Conservation (phyloP, 202 grass and related monocot species). For the Saccharum hybrid region DNA sequence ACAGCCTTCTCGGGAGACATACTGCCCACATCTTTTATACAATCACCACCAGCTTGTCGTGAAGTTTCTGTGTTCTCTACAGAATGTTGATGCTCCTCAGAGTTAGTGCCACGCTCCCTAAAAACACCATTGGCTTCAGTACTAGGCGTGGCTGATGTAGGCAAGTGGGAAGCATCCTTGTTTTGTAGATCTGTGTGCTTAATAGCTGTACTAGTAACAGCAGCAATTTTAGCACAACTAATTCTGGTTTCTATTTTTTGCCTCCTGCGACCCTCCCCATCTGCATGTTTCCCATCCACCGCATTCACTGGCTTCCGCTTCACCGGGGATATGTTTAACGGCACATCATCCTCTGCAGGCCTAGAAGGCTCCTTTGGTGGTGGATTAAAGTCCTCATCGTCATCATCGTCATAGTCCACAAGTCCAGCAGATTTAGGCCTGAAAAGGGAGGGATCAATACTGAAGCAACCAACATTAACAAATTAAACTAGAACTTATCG, state of each 20-base stretch:
- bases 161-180: conserved; percentile 32
- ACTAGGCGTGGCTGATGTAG: conserved; percentile 20
- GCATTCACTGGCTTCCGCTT: conserved; percentile 58
- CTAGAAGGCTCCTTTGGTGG: conserved; percentile 73
- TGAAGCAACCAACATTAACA: conserved; percentile 24
- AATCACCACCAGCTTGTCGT: conserved; percentile 52
- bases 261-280: conserved; percentile 61
- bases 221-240: conserved; percentile 68
- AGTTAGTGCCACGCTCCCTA: conserved; percentile 36
- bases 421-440: conserved; percentile 80
- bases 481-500: conserved; percentile 4
- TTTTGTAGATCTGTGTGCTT: conserved; percentile 46
- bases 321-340: conserved; percentile 56
- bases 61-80: conserved; percentile 37
- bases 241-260: conserved; percentile 76
- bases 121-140: conserved; percentile 56
- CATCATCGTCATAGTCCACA: conserved; percentile 92
- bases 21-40: conserved; percentile 48
- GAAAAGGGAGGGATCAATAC: conserved; percentile 23
- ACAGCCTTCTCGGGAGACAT: conserved; percentile 55
- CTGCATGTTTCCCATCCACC: conserved; percentile 53
- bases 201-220: conserved; percentile 35
- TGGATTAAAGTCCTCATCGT: conserved; percentile 91
- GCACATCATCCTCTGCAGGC: conserved; percentile 66
- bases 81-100: conserved; percentile 39